Evolutionary conservation across 2,329 filamentous ascomycete species (phyloP).

Genomic region (Diatrype stigma): DNA sequence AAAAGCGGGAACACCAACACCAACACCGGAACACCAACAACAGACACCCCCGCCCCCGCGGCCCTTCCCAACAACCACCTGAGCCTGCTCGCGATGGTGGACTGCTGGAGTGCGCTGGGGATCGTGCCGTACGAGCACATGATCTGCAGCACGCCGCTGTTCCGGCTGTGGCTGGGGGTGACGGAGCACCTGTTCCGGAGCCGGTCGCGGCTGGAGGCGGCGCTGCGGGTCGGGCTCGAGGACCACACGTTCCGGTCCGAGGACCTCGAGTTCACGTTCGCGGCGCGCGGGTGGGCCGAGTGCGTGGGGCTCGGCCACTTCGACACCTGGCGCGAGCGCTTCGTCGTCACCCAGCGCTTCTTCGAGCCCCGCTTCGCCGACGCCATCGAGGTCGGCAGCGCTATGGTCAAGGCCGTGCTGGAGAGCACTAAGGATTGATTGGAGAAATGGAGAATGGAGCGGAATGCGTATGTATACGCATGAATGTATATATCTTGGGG

Average conservation of each 20-base stretch:
- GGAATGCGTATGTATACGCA: too few relatives aligned
- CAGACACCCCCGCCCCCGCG: not conserved
- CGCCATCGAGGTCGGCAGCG: slow-evolving; percentile 82
- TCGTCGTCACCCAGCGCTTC: slow-evolving; percentile 84
- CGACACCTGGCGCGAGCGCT: slow-evolving; percentile 86
- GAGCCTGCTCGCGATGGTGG: slow-evolving; percentile 90
- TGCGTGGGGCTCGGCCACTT: slow-evolving; percentile 90
- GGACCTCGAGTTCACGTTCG: slow-evolving; percentile 96
- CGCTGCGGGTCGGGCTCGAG: slow-evolving; percentile 78
- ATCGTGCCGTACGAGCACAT: slow-evolving; percentile 99
- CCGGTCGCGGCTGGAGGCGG: slow-evolving; percentile 73
- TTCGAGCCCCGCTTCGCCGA: slow-evolving; percentile 88
- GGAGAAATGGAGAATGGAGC: too few relatives aligned
- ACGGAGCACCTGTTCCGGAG: slow-evolving; percentile 94
- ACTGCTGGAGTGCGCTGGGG: slow-evolving; percentile 91
- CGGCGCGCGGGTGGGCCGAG: slow-evolving; percentile 91
- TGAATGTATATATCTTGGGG: too few relatives aligned
- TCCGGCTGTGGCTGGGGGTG: slow-evolving; percentile 95
- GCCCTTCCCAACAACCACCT: slow-evolving; percentile 89
- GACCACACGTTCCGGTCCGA: slow-evolving; percentile 92
- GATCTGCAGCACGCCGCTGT: slow-evolving; percentile 97
- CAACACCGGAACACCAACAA: too few relatives aligned
- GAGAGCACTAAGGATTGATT: slow-evolving; percentile 61
- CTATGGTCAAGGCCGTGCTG: slow-evolving; percentile 95
- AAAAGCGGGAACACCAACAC: slow-evolving; percentile 60